phyloP scores from a whole-genome alignment of 164 flowering plant species.

The Tinospora cordifolia region DNA sequence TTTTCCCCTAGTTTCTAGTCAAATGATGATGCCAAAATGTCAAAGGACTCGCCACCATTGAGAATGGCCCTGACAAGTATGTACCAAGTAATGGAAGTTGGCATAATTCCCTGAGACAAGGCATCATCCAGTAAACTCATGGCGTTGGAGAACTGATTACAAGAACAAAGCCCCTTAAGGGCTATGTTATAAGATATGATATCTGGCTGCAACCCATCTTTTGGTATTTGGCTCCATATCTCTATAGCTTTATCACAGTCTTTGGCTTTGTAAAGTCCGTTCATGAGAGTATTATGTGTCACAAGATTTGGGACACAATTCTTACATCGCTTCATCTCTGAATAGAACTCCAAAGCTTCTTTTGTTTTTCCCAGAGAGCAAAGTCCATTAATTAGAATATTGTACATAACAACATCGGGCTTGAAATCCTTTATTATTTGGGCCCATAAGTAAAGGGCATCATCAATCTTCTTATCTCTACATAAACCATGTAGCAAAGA shows the following conservation, averaged over 20 bases:
- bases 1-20: not conserved
- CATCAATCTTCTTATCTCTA: constrained; percentile 43
- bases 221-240: constrained; percentile 55
- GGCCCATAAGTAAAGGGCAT: constrained; percentile 55
- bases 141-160: constrained; percentile 44
- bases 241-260: constrained; percentile 43
- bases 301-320: constrained; percentile 66
- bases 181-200: constrained; percentile 72
- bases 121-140: constrained; percentile 49
- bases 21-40: constrained; percentile 5
- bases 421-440: constrained; percentile 42
- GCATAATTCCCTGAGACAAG: constrained; percentile 44
- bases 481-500: constrained; percentile 63
- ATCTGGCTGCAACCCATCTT: constrained; percentile 56
- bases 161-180: constrained; percentile 75
- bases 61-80: constrained; percentile 65
- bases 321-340: constrained; percentile 42
- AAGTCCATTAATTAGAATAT: constrained; percentile 74
- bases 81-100: constrained; percentile 71
- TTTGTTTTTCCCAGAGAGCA: constrained; percentile 58
- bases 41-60: constrained; percentile 7
- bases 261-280: constrained; percentile 58
- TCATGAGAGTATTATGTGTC: constrained; percentile 73
- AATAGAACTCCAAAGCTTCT: constrained; percentile 47
- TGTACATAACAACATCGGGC: constrained; percentile 72